A percentile compares a stretch with the other conserved stretches of the same genome.
phyloP scores from a whole-genome alignment of 305 asterid genomes.

The Withania somnifera region DNA sequence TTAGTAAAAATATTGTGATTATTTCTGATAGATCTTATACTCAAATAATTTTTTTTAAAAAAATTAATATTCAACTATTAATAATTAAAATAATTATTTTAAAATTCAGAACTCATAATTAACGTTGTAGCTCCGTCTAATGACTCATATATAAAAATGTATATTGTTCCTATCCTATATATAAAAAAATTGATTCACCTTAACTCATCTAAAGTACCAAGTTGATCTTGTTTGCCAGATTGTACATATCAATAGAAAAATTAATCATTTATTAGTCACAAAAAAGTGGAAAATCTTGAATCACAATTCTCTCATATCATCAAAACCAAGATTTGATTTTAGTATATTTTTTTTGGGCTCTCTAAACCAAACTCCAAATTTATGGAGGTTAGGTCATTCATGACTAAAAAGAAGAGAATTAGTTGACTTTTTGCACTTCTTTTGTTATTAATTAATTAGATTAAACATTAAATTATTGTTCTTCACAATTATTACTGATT shows the following conservation, averaged over 20 bases:
- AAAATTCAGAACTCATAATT: background rate
- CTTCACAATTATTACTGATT: background rate
- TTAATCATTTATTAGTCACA: background rate
- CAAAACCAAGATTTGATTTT: slow-evolving; percentile 3
- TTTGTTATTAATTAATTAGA: background rate
- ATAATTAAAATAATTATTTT: background rate
- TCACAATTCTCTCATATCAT: slow-evolving; percentile 7
- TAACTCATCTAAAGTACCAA: slow-evolving; percentile 24
- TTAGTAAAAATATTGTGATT: too few species aligned
- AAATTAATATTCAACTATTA: background rate
- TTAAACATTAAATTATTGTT: background rate
- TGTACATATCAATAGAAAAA: background rate
- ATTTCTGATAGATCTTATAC: too few species aligned
- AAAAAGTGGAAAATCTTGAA: background rate
- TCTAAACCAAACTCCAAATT: background rate
- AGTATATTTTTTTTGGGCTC: too few species aligned
- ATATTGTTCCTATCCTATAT: too few species aligned
- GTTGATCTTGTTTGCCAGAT: background rate
- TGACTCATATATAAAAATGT: too few species aligned
- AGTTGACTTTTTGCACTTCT: slow-evolving; percentile 6
- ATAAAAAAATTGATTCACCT: slow-evolving; percentile 17
- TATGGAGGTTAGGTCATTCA: background rate
- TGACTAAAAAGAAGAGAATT: background rate
- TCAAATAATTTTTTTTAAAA: background rate
- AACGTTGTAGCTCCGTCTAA: background rate